Percentiles rank a stretch among this genome's conserved stretches.
Evolutionary conservation across 139 green algal species (phyloP).

Genomic region (Pleodorina starrii): DNA sequence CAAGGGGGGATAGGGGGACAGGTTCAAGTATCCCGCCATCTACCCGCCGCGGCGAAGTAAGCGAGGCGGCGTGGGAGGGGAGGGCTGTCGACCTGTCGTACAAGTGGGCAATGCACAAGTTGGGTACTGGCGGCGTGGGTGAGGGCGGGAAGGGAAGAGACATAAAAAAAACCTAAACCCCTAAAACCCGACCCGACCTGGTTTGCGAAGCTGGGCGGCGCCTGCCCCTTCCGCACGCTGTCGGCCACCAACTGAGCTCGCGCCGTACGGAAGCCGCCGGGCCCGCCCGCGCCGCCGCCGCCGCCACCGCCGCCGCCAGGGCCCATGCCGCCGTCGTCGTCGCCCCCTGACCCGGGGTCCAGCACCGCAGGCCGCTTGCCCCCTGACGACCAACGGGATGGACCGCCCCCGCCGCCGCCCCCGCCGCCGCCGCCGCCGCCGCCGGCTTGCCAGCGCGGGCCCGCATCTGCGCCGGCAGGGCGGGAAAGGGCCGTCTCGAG

Average conservation of each 20-base stretch:
- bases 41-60: no score
- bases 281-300: neutral
- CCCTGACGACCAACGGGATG: neutral
- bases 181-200: no score
- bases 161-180: no score
- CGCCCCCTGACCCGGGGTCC: neutral
- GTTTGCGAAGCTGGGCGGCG: constrained; percentile 44
- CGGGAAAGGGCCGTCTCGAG: no score
- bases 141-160: no score
- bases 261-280: constrained; percentile 65
- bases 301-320: neutral
- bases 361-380: constrained; percentile 3
- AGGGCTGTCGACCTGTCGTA: no score
- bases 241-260: constrained; percentile 58
- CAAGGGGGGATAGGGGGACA: no score
- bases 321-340: neutral
- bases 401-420: neutral
- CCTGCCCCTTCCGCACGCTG: constrained; percentile 60
- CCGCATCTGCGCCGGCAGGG: neutral
- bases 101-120: no score
- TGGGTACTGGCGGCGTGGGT: no score
- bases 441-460: neutral
- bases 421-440: neutral
- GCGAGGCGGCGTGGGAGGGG: no score
- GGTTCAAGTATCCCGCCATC: no score